Conservation (phyloP, 176 grass and related monocot species). For the Chloris gayana region DNA sequence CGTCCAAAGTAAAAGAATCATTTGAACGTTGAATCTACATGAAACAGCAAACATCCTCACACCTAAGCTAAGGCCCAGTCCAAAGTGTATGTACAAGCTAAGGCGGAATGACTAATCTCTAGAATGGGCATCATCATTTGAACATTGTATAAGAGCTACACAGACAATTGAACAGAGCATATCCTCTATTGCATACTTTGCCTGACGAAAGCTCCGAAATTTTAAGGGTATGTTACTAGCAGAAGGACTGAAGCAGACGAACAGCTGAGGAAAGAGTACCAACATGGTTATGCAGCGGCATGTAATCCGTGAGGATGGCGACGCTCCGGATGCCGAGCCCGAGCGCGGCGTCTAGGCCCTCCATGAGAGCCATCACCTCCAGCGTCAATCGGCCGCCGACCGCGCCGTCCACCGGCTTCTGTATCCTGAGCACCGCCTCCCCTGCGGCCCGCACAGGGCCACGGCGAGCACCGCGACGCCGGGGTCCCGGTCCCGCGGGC, state of each 20-base stretch:
- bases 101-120: too few relatives aligned
- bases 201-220: too few relatives aligned
- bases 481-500: conserved; percentile 38
- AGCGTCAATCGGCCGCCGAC: conserved; percentile 39
- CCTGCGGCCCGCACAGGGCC: conserved; percentile 51
- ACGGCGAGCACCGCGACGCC: conserved; percentile 55
- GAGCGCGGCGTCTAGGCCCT: conserved; percentile 57
- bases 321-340: conserved; percentile 56
- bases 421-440: conserved; percentile 59
- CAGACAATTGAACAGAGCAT: background rate
- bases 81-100: too few relatives aligned
- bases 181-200: too few relatives aligned
- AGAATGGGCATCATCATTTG: too few relatives aligned
- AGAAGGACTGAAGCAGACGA: too few relatives aligned
- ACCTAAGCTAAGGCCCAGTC: too few relatives aligned
- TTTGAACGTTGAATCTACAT: background rate
- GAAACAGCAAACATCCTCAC: too few relatives aligned
- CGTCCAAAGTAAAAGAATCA: background rate
- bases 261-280: background rate
- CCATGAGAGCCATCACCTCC: conserved; percentile 65
- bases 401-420: conserved; percentile 50
- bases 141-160: background rate
- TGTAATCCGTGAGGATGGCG: conserved; percentile 52
- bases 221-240: too few relatives aligned
- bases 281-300: conserved; percentile 60